A percentile compares a stretch with the other conserved stretches of the same genome.
Evolutionary conservation across 371 early-diverging fungal species (phyloP).

Genomic region (Actinomucor elegans): DNA sequence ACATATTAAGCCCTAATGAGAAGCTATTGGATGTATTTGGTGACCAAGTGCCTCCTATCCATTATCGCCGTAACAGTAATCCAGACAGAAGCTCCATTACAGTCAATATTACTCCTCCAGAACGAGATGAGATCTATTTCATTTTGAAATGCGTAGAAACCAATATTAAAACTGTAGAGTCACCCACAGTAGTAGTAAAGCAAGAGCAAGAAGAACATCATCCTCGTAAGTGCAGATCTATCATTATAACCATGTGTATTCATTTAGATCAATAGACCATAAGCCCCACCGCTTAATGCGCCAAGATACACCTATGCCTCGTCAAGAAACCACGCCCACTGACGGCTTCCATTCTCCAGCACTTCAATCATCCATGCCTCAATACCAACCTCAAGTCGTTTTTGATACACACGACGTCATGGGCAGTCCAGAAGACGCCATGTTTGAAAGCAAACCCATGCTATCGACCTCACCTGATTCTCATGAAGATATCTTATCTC

Average conservation of each 20-base stretch:
- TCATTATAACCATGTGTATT: too few species aligned
- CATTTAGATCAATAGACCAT: too few species aligned
- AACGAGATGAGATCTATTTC: slow-evolving; percentile 42
- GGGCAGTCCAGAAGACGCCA: slow-evolving; percentile 16
- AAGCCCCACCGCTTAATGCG: slow-evolving; percentile 41
- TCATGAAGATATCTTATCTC: slow-evolving; percentile 2
- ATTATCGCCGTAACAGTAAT: slow-evolving; percentile 36
- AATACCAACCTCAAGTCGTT: slow-evolving; percentile 13
- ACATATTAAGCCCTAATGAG: slow-evolving; percentile 12
- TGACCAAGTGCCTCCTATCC: slow-evolving; percentile 29
- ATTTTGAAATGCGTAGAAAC: slow-evolving; percentile 26
- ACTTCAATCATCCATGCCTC: slow-evolving; percentile 7
- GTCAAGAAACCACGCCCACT: slow-evolving; percentile 15
- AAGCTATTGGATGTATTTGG: slow-evolving; percentile 37
- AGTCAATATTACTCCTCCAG: slow-evolving; percentile 36
- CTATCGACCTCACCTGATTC: slow-evolving; percentile 7
- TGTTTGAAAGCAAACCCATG: background rate
- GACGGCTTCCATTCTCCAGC: slow-evolving; percentile 10
- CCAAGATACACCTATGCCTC: slow-evolving; percentile 47
- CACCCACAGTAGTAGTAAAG: too few species aligned
- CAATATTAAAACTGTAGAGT: too few species aligned
- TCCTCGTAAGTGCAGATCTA: too few species aligned
- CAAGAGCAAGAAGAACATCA: too few species aligned
- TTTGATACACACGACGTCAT: slow-evolving; percentile 1
- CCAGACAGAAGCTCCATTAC: slow-evolving; percentile 48